Percentiles rank a stretch among this genome's conserved stretches.
These are phyloP conservation scores for Boletus semigastroideus DNA, from an alignment of 1,284 basidiomycete genomes.

Conservation along the genomic window DNA sequence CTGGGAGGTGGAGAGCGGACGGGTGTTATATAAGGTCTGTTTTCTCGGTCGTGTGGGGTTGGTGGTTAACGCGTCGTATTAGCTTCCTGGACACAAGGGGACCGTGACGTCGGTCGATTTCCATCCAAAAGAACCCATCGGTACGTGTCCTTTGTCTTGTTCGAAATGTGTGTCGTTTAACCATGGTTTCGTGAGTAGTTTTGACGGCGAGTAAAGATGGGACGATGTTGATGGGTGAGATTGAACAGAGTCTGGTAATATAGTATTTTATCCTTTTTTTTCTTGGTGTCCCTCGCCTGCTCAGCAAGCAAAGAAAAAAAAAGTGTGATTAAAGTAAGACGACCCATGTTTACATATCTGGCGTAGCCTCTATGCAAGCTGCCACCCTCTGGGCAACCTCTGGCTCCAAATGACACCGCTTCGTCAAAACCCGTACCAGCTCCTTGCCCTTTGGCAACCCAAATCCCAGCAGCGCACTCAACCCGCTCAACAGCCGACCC, in stretches of 20 bases:
- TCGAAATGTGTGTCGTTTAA: background rate
- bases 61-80: background rate
- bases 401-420: conserved; percentile 23
- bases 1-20: conserved; percentile 89
- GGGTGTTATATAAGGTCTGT: conserved; percentile 79
- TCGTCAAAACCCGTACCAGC: conserved; percentile 22
- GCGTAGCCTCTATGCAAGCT: conserved; percentile 18
- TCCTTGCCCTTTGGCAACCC: conserved; percentile 19
- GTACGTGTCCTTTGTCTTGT: conserved; percentile 43
- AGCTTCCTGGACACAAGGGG: conserved; percentile 93
- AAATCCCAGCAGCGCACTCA: conserved; percentile 16
- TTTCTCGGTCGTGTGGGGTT: background rate
- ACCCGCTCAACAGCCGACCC: conserved; percentile 15
- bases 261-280: conserved; percentile 8
- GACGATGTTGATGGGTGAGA: conserved; percentile 87
- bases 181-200: conserved; percentile 42
- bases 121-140: conserved; percentile 90
- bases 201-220: conserved; percentile 87
- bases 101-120: conserved; percentile 90
- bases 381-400: conserved; percentile 27
- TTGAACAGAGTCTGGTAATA: conserved; percentile 50
- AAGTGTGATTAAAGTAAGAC: background rate
- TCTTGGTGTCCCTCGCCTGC: background rate
- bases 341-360: conserved; percentile 3
- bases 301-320: background rate